phyloP scores from a whole-genome alignment of 2,329 filamentous ascomycete species.

The Alternaria atra region DNA sequence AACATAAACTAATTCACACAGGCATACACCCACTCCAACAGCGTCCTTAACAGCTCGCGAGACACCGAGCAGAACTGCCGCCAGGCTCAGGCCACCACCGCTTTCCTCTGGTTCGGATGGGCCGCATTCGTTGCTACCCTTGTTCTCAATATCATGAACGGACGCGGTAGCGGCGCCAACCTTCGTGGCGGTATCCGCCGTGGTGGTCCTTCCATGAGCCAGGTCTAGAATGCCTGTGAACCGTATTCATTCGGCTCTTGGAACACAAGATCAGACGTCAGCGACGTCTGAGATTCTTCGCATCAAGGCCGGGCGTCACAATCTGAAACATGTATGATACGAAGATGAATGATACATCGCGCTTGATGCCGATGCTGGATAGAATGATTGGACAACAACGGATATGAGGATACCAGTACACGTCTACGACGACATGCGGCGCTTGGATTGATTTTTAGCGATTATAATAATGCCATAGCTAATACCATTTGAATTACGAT shows the following conservation, averaged over 20 bases:
- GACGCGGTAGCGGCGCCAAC: slow-evolving; percentile 57
- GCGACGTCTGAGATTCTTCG: slow-evolving; percentile 13
- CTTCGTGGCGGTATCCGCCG: slow-evolving; percentile 59
- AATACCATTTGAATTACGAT: slow-evolving; percentile 7
- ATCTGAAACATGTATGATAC: slow-evolving; percentile 5
- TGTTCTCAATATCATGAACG: slow-evolving; percentile 64
- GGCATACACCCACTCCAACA: slow-evolving; percentile 58
- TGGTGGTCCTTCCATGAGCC: slow-evolving; percentile 62
- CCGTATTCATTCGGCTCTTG: slow-evolving; percentile 36
- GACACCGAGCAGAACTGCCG: slow-evolving; percentile 72
- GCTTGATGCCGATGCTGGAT: slow-evolving; percentile 10
- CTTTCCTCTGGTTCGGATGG: slow-evolving; percentile 83
- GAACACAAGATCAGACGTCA: slow-evolving; percentile 35
- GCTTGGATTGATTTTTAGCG: slow-evolving; percentile 16
- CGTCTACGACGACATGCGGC: slow-evolving; percentile 1
- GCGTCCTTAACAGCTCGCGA: slow-evolving; percentile 69
- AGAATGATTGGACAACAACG: not conserved
- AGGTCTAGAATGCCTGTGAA: slow-evolving; percentile 58
- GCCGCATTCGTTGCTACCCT: slow-evolving; percentile 65
- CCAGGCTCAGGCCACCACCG: slow-evolving; percentile 76
- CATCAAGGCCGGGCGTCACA: not conserved
- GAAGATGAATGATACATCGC: slow-evolving; percentile 10
- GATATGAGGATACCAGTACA: slow-evolving; percentile 12
- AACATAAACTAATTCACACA: slow-evolving; percentile 28
- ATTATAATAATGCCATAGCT: slow-evolving; percentile 15